phyloP scores from a whole-genome alignment of 192 early-diverging fungal genomes.

The Linnemannia hyalina region DNA sequence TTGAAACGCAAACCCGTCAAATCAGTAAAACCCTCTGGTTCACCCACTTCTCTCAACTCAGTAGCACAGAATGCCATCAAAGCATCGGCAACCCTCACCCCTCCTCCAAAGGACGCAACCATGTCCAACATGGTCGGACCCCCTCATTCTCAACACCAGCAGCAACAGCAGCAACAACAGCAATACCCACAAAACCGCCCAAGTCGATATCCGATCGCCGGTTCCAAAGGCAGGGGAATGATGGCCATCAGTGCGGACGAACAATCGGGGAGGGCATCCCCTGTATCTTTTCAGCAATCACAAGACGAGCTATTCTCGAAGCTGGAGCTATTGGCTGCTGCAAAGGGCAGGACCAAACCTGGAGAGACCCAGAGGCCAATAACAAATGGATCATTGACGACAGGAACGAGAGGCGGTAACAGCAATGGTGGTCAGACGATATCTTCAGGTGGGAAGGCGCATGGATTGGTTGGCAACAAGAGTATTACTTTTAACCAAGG shows the following conservation, averaged over 20 bases:
- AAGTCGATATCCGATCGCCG: neutral
- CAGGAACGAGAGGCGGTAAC: neutral
- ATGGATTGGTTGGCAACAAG: neutral
- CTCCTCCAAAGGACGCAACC: neutral
- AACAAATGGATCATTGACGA: neutral
- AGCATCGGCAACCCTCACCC: slow-evolving; percentile 7
- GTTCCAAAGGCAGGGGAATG: slow-evolving; percentile 14
- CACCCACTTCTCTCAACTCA: neutral
- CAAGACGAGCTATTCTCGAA: slow-evolving; percentile 46
- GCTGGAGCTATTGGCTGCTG: slow-evolving; percentile 25
- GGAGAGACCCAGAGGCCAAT: neutral
- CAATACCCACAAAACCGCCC: neutral
- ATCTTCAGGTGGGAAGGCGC: neutral
- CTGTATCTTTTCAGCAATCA: slow-evolving; percentile 36
- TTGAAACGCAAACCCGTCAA: slow-evolving; percentile 40
- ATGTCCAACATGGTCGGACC: slow-evolving; percentile 15
- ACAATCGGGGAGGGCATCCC: neutral
- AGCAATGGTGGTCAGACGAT: neutral
- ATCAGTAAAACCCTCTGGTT: neutral
- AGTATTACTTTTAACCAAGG: neutral
- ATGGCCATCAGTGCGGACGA: slow-evolving; percentile 16
- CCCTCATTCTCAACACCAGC: neutral
- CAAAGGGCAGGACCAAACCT: slow-evolving; percentile 11
- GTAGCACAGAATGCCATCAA: neutral
- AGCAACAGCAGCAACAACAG: neutral